A percentile compares a stretch with the other conserved stretches of the same genome.
Evolutionary conservation across 2,329 filamentous ascomycete genomes (phyloP).

Genomic region (Alternaria postmessia): DNA sequence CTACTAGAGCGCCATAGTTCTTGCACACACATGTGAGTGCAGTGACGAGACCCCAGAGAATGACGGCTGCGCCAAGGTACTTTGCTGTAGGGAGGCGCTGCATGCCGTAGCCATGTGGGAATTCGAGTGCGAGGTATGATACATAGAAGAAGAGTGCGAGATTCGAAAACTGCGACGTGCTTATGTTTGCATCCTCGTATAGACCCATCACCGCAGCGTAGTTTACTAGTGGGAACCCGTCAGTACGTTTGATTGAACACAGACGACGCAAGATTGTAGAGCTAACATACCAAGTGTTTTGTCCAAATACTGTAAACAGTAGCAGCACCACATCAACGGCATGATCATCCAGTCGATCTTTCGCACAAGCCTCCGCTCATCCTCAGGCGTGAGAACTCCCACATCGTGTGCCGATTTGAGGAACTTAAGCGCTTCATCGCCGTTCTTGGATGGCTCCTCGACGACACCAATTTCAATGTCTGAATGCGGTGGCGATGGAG

Average conservation of each 20-base stretch:
- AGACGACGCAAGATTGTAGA: background rate
- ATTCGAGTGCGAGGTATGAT: conserved; percentile 50
- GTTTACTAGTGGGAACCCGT: conserved; percentile 34
- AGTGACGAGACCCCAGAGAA: conserved; percentile 59
- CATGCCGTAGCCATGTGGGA: conserved; percentile 59
- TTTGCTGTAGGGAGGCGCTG: conserved; percentile 63
- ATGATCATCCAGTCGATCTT: conserved; percentile 55
- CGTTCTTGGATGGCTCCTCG: conserved; percentile 21
- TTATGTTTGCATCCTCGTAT: conserved; percentile 49
- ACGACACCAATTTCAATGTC: conserved; percentile 23
- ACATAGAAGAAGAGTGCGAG: conserved; percentile 51
- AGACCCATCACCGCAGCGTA: conserved; percentile 55
- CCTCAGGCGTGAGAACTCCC: conserved; percentile 21
- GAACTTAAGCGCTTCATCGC: conserved; percentile 36
- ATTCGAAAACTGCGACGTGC: conserved; percentile 47
- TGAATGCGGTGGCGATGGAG: background rate
- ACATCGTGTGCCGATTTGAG: conserved; percentile 28
- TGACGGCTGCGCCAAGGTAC: conserved; percentile 57
- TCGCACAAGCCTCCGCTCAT: conserved; percentile 30
- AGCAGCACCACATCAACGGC: conserved; percentile 51
- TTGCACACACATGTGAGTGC: conserved; percentile 58
- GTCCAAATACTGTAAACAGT: conserved; percentile 53
- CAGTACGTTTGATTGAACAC: background rate
- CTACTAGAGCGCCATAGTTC: conserved; percentile 60
- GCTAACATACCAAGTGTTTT: conserved; percentile 55